Conservation (phyloP, 345 rosid genomes). For the Lenwebbia sp. region DNA sequence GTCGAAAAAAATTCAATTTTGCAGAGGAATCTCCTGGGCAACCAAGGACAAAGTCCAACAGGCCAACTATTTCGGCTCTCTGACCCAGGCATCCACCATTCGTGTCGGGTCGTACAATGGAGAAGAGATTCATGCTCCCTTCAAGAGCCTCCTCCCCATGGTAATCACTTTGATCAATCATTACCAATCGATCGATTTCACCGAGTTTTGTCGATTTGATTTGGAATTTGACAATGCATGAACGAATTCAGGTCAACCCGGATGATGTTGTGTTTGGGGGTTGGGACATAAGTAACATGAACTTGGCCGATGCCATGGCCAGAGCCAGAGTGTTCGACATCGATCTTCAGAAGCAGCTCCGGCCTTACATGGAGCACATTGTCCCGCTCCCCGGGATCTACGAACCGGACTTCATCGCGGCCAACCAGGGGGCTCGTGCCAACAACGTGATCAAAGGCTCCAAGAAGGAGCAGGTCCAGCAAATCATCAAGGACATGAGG, state of each 20-base stretch:
- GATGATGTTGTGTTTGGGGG: constrained; percentile 93
- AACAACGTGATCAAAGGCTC: constrained; percentile 78
- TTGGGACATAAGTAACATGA: constrained; percentile 97
- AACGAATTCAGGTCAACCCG: constrained; percentile 57
- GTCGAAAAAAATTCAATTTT: background rate
- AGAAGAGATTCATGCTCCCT: constrained; percentile 96
- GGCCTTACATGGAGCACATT: constrained; percentile 94
- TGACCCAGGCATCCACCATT: constrained; percentile 86
- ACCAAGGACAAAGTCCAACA: constrained; percentile 97
- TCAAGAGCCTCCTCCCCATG: constrained; percentile 95
- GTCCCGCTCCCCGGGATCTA: constrained; percentile 91
- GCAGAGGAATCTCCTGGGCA: constrained; percentile 68
- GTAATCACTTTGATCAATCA: constrained; percentile 17
- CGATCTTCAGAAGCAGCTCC: constrained; percentile 84
- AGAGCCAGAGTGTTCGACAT: constrained; percentile 85
- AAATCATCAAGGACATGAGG: constrained; percentile 84
- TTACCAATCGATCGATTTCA: background rate
- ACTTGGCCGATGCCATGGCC: constrained; percentile 96
- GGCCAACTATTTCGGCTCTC: constrained; percentile 93
- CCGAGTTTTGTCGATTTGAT: background rate
- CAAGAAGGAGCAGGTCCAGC: constrained; percentile 78
- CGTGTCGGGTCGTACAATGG: constrained; percentile 96
- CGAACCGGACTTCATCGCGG: constrained; percentile 91
- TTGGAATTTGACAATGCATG: background rate
- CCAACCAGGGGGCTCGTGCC: constrained; percentile 91